Percentiles rank a stretch among this genome's conserved stretches.
phyloP scores from a whole-genome alignment of 2,329 filamentous ascomycete genomes.

The Pseudogymnoascus sp. region DNA sequence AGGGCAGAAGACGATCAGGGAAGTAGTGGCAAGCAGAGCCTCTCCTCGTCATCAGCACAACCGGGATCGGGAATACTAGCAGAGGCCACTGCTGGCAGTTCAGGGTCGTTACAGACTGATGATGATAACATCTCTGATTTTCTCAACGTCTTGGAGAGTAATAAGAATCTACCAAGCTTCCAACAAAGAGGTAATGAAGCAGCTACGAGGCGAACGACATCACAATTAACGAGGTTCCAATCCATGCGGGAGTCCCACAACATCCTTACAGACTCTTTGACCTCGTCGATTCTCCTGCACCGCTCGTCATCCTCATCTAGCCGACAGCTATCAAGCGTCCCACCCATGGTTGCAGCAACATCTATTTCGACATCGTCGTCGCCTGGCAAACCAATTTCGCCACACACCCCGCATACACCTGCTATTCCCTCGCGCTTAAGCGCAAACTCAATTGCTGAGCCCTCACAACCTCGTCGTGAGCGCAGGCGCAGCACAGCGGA shows the following conservation, averaged over 20 bases:
- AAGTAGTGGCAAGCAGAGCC: conserved; percentile 73
- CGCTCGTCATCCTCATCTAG: conserved; percentile 70
- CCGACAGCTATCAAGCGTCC: conserved; percentile 49
- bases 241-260: conserved; percentile 84
- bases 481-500: conserved; percentile 17
- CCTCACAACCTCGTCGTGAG: conserved; percentile 32
- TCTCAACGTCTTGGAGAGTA: conserved; percentile 76
- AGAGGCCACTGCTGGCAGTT: conserved; percentile 57
- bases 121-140: conserved; percentile 94
- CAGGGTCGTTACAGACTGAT: conserved; percentile 63
- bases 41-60: conserved; percentile 59
- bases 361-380: conserved; percentile 81
- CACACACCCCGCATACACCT: conserved; percentile 85
- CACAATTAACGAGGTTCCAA: conserved; percentile 77
- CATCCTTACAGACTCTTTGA: conserved; percentile 84
- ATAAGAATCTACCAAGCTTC: conserved; percentile 78
- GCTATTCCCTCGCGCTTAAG: conserved; percentile 90
- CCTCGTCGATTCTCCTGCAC: conserved; percentile 77
- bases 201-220: conserved; percentile 65
- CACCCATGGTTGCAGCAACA: conserved; percentile 60
- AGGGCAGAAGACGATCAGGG: conserved; percentile 64
- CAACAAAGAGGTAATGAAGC: conserved; percentile 60
- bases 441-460: conserved; percentile 77
- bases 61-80: conserved; percentile 75
- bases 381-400: conserved; percentile 81